Conservation (phyloP, 2,329 filamentous ascomycete genomes). For the Alternaria sp. region DNA sequence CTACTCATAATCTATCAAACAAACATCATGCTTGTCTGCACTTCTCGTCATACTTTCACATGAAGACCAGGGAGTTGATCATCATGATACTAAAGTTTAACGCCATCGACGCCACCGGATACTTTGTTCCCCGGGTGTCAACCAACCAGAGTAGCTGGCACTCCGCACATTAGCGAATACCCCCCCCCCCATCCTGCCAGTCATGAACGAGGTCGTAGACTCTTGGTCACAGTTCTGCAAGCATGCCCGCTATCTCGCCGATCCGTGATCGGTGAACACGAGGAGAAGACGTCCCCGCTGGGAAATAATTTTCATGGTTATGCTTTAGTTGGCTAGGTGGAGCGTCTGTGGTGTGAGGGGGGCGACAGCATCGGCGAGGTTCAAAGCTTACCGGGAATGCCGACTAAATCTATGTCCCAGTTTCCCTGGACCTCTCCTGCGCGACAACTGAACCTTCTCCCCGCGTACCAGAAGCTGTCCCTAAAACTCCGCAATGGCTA, state of each 20-base stretch:
- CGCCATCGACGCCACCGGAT: conserved; percentile 14
- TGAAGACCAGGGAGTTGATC: not conserved
- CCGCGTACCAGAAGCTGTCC: conserved; percentile 34
- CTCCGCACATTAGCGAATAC: conserved; percentile 23
- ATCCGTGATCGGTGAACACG: conserved; percentile 16
- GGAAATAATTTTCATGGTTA: conserved; percentile 13
- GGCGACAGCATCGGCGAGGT: conserved; percentile 21
- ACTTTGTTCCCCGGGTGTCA: conserved; percentile 7
- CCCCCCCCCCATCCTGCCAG: not conserved
- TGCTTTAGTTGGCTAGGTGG: conserved; percentile 17
- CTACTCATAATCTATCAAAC: conserved; percentile 6
- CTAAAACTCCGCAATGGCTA: conserved; percentile 33
- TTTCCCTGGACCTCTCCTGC: conserved; percentile 10
- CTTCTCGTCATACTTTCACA: conserved; percentile 1
- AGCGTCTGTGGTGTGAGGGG: conserved; percentile 27
- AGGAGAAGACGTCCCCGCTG: conserved; percentile 9
- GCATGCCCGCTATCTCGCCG: not conserved
- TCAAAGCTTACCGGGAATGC: conserved; percentile 14
- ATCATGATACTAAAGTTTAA: conserved; percentile 5
- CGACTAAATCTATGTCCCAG: conserved; percentile 27
- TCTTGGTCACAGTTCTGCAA: conserved; percentile 4
- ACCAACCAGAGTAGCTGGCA: conserved; percentile 28
- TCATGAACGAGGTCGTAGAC: conserved; percentile 1
- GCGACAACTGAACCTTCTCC: conserved; percentile 12
- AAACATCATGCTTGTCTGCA: conserved; percentile 1